These are phyloP conservation scores for Sporothrix dimorphospora DNA, from an alignment of 2,329 filamentous ascomycete genomes.

Conservation along the genomic window DNA sequence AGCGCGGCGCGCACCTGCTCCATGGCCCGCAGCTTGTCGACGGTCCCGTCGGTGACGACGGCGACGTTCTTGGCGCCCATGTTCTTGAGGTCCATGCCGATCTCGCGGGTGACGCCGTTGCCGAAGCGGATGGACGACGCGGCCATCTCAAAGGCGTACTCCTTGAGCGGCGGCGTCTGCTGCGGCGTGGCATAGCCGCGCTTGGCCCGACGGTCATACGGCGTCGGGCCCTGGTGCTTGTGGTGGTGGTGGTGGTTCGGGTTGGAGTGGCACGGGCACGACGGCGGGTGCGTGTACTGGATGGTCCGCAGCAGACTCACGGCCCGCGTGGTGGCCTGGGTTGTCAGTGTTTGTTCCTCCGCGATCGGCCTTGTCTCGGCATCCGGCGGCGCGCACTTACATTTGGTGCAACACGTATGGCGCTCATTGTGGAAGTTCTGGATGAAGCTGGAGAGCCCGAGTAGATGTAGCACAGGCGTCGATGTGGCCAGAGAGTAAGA, in stretches of 20 bases:
- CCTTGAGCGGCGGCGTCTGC: conserved; percentile 73
- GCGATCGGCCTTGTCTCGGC: conserved; percentile 4
- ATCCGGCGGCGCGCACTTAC: conserved; percentile 38
- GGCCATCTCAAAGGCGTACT: conserved; percentile 99
- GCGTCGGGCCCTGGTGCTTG: conserved; percentile 55
- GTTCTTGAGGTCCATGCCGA: conserved; percentile 97
- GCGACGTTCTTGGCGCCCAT: conserved; percentile 84
- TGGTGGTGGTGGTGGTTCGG: conserved; percentile 74
- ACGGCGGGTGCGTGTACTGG: conserved; percentile 84
- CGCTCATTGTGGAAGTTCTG: conserved; percentile 20
- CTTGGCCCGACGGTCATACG: conserved; percentile 46
- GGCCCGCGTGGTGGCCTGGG: conserved; percentile 64
- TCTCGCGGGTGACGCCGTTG: conserved; percentile 88
- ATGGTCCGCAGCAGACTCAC: conserved; percentile 81
- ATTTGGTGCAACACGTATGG: conserved; percentile 42
- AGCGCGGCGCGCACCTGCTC: conserved; percentile 83
- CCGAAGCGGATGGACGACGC: conserved; percentile 94
- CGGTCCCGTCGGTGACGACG: conserved; percentile 86
- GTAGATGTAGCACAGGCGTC: background rate
- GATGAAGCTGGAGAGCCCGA: background rate
- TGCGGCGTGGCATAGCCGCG: conserved; percentile 74
- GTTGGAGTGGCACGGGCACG: conserved; percentile 91
- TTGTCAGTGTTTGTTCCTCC: background rate
- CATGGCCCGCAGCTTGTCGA: conserved; percentile 84
- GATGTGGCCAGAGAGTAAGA: background rate